Evolutionary conservation across 73 alveolate genomes (phyloP).

Genomic region (Breviolum minutum): DNA sequence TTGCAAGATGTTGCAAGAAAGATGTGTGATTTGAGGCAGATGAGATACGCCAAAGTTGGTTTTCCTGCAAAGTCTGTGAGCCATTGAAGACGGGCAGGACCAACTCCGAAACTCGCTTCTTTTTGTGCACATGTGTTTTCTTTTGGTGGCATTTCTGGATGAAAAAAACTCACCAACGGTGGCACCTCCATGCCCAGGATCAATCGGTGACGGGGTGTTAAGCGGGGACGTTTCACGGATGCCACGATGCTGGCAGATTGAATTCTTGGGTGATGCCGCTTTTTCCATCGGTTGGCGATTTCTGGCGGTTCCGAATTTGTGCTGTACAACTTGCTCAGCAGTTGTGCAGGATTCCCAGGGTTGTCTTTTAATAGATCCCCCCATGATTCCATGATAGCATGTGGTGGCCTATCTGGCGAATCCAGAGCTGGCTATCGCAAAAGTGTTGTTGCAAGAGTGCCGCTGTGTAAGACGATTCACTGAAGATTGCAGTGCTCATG

Average conservation of each 20-base stretch:
- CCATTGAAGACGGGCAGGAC: slow-evolving; percentile 3
- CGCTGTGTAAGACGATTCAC: too few species aligned
- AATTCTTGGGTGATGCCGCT: not conserved
- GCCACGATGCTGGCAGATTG: slow-evolving; percentile 55
- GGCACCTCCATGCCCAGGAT: too few species aligned
- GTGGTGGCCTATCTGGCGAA: slow-evolving; percentile 3
- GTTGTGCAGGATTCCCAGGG: not conserved
- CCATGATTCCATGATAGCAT: not conserved
- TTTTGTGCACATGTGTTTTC: too few species aligned
- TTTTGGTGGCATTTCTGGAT: too few species aligned
- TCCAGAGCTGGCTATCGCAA: slow-evolving; percentile 5
- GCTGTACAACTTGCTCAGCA: slow-evolving; percentile 43
- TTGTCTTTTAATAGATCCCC: slow-evolving; percentile 40
- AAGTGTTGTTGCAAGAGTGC: not conserved
- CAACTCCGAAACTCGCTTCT: not conserved
- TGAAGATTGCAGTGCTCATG: too few species aligned
- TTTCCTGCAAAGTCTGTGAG: slow-evolving; percentile 65
- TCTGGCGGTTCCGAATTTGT: not conserved
- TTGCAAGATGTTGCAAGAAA: not conserved
- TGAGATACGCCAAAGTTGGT: slow-evolving; percentile 35
- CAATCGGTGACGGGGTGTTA: too few species aligned
- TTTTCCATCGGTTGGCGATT: not conserved
- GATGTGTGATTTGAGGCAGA: not conserved
- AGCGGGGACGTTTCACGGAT: not conserved
- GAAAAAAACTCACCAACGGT: too few species aligned